Base-by-base conservation (phyloP, 345 rosid species). In the Fremontodendron californicum region DNA sequence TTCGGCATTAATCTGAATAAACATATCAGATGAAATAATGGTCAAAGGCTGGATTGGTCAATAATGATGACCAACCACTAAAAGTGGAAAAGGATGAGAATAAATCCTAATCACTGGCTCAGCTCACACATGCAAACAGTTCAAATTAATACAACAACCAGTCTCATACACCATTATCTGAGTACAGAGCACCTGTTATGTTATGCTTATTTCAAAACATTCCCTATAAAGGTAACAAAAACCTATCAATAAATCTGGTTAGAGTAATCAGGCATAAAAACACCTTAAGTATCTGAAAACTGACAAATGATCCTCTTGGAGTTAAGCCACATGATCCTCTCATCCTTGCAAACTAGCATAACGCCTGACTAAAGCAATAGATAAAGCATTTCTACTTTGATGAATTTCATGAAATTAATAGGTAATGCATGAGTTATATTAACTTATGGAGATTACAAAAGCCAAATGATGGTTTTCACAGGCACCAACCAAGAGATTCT, bases 1-100 rank as follows among this genome's bases (percentile, higher is more conserved):
- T 67, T 94, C 92, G 5, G 86, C 93, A 79, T 84, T 87, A 35
- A 92, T 85, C 97, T 94, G 86, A 82, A 75, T 54, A 82, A 77
- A 42, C 16, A 70, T 40, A 77, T 60, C 27, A 75, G 19, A 2
- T 19, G 82, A 73, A 71, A 54, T 49, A 74, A 65, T 16, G 37
- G 12, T 66, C 72, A 71, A 27, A 71, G 42, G 55, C 13, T n/a
- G 40, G 31, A 55, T 45, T 55, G 29, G 67, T 68, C 6, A 33
- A 37, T 42, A 52, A 73, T 31, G 7, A 45, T 29, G 37, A 35
- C 4, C 37, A 71, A 73, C 39, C 29, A 35, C 45, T 45, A 73
- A 63, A 2, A 52, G 48, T 39, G 13, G 15, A 65, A 60, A 71
- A 37, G 27, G 70, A 15, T 7, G 39, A 39, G 16, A 5, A 61